These are phyloP conservation scores for Fagus crenata DNA, from an alignment of 306 rosid genomes.

Conservation along the genomic window DNA sequence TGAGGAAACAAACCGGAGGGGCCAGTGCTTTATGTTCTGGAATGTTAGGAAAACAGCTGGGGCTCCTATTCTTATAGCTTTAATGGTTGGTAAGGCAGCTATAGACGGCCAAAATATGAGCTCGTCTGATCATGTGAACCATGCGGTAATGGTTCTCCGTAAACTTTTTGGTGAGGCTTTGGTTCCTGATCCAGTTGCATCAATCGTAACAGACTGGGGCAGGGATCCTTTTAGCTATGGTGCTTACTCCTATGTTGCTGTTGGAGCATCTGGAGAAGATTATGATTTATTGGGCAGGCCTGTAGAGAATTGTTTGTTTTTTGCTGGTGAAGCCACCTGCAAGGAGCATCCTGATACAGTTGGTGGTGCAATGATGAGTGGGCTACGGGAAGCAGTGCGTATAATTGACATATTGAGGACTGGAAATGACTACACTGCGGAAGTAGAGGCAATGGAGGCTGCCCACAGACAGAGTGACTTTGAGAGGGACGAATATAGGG, in stretches of 20 bases:
- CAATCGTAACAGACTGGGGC: slow-evolving; percentile 99
- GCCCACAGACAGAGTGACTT: slow-evolving; percentile 72
- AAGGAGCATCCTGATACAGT: slow-evolving; percentile 99
- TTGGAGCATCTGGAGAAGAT: slow-evolving; percentile 99
- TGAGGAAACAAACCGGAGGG: slow-evolving; percentile 79
- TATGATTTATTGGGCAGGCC: slow-evolving; percentile 90
- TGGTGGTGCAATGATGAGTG: slow-evolving; percentile 99
- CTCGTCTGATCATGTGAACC: slow-evolving; percentile 75
- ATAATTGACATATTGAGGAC: slow-evolving; percentile 71
- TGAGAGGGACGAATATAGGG: slow-evolving; percentile 97
- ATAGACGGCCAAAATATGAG: slow-evolving; percentile 72
- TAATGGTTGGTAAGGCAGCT: slow-evolving; percentile 98
- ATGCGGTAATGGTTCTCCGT: slow-evolving; percentile 87
- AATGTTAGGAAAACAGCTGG: slow-evolving; percentile 91
- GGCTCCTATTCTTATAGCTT: slow-evolving; percentile 97
- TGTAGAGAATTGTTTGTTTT: slow-evolving; percentile 89
- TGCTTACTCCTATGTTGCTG: slow-evolving; percentile 92
- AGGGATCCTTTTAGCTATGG: slow-evolving; percentile 96
- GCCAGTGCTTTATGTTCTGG: slow-evolving; percentile 99
- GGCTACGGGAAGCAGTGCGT: slow-evolving; percentile 96
- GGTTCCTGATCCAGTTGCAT: slow-evolving; percentile 90
- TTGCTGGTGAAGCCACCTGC: slow-evolving; percentile 99
- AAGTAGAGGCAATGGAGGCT: slow-evolving; percentile 87
- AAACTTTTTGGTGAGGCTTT: slow-evolving; percentile 85
- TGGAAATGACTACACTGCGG: slow-evolving; percentile 90